Conservation (phyloP, 1,284 basidiomycete genomes). For the Malassezia furfur region DNA sequence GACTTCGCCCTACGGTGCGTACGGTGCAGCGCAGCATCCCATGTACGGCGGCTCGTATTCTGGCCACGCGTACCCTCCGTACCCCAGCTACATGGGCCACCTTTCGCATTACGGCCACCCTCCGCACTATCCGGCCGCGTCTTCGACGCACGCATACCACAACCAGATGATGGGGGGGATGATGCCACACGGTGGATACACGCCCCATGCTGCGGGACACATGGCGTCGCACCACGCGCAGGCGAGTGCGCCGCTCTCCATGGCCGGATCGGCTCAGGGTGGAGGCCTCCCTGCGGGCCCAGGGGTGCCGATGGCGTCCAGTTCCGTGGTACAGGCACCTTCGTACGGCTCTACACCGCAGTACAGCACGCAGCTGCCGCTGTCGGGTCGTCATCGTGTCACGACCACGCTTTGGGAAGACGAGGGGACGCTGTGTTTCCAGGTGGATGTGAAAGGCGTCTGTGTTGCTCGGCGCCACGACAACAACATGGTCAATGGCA, state of each 20-base stretch:
- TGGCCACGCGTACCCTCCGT: conserved; percentile 13
- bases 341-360: conserved; percentile 38
- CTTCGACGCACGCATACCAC: conserved; percentile 14
- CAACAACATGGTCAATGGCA: conserved; percentile 49
- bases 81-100: conserved; percentile 18
- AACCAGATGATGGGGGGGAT: conserved; percentile 15
- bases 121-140: conserved; percentile 11
- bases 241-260: conserved; percentile 4
- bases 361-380: conserved; percentile 39
- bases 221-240: conserved; percentile 16
- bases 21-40: conserved; percentile 13
- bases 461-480: conserved; percentile 47
- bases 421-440: conserved; percentile 47
- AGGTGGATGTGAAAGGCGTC: conserved; percentile 45
- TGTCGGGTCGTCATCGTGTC: conserved; percentile 43
- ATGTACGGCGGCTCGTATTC: conserved; percentile 18
- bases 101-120: conserved; percentile 15
- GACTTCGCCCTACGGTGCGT: conserved; percentile 15
- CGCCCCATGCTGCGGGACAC: conserved; percentile 4
- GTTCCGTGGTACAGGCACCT: conserved; percentile 13
- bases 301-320: conserved; percentile 4
- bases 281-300: background rate
- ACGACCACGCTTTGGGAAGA: conserved; percentile 48
- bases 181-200: conserved; percentile 14
- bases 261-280: background rate